Percentiles rank a stretch among this genome's conserved stretches.
These are phyloP conservation scores for Leucocoprinus sp. DNA, from an alignment of 768 basidiomycete genomes.

Conservation along the genomic window DNA sequence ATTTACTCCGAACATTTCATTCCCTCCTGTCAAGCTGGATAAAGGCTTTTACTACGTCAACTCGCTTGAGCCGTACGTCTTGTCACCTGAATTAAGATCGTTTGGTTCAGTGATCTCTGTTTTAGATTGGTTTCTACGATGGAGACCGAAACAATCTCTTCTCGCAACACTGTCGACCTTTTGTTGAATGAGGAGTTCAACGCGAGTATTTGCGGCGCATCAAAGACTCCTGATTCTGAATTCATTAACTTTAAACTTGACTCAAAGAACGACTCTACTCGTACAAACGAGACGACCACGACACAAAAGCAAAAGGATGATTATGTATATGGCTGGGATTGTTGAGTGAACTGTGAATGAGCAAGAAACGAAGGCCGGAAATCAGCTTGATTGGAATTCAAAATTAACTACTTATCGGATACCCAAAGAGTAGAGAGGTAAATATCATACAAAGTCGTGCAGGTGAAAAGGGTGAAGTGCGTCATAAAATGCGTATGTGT, in stretches of 20 bases:
- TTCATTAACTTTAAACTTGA: too few species aligned
- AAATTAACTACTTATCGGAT: neutral
- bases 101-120: neutral
- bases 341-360: conserved; percentile 28
- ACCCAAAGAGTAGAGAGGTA: neutral
- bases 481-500: conserved; percentile 3
- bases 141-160: conserved; percentile 86
- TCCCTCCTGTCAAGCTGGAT: conserved; percentile 74
- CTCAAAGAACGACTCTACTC: conserved; percentile 1
- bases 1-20: conserved; percentile 54
- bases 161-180: conserved; percentile 77
- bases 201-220: conserved; percentile 64
- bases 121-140: conserved; percentile 79
- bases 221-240: conserved; percentile 13
- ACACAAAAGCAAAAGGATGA: conserved; percentile 18
- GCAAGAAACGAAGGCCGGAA: too few species aligned
- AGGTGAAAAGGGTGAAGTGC: neutral
- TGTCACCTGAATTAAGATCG: conserved; percentile 5
- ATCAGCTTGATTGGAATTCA: too few species aligned
- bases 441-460: conserved; percentile 1
- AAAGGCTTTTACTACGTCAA: conserved; percentile 86
- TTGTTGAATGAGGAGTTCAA: conserved; percentile 67
- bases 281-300: neutral
- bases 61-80: conserved; percentile 77
- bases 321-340: conserved; percentile 74